phyloP scores from a whole-genome alignment of 2,329 filamentous ascomycete species.

The Botrytis byssoidea region DNA sequence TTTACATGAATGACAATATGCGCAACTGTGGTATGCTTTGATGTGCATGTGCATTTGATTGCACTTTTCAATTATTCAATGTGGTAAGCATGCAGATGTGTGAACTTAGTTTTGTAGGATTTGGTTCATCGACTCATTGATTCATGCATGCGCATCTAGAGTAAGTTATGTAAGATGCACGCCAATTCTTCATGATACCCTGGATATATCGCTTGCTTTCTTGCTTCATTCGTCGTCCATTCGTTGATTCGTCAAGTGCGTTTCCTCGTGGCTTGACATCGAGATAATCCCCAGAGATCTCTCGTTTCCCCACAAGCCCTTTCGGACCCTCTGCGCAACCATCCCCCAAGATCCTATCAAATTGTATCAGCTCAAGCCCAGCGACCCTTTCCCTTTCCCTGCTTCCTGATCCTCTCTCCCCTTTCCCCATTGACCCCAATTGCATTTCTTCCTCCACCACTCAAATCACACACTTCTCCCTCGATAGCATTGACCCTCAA shows the following conservation, averaged over 20 bases:
- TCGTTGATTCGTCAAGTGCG: background rate
- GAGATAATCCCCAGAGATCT: background rate
- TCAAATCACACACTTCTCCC: slow-evolving; percentile 33
- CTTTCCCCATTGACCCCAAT: background rate
- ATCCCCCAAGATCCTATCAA: background rate
- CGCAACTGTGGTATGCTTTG: background rate
- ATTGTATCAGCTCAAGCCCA: background rate
- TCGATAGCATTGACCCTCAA: slow-evolving; percentile 39
- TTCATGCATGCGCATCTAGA: background rate
- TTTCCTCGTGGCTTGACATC: background rate
- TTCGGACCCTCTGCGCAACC: background rate
- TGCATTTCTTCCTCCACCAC: background rate
- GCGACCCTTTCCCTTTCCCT: background rate
- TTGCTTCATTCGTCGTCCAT: background rate
- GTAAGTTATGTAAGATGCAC: background rate
- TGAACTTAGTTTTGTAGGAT: background rate
- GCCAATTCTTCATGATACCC: background rate
- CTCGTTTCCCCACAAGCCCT: background rate
- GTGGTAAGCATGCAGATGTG: background rate
- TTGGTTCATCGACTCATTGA: background rate
- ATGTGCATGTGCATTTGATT: background rate
- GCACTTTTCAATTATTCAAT: background rate
- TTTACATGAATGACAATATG: background rate
- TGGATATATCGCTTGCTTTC: background rate
- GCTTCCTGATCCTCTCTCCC: background rate